Conservation (phyloP, 257 asterid species). For the Solanum lycopersicoides region DNA sequence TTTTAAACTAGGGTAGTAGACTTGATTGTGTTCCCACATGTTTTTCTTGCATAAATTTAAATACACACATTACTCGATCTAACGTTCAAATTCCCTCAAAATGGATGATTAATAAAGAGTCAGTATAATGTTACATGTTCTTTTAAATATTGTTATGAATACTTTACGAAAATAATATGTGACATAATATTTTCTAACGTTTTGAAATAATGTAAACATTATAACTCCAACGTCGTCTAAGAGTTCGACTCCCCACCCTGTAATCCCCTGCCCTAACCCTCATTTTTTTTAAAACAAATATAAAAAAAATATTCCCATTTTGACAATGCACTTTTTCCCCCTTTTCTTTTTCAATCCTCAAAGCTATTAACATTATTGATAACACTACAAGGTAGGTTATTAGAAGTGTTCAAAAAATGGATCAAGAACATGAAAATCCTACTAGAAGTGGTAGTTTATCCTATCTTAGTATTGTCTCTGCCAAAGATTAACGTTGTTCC, state of each 20-base stretch:
- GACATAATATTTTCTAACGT: neutral
- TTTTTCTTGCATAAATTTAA: neutral
- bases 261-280: neutral
- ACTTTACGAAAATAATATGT: neutral
- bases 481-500: constrained; percentile 78
- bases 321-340: neutral
- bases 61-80: neutral
- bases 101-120: neutral
- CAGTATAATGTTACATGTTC: neutral
- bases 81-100: neutral
- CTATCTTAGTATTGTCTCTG: constrained; percentile 71
- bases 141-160: neutral
- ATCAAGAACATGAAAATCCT: neutral
- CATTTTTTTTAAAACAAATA: too few species aligned
- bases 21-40: neutral
- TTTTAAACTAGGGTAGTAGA: neutral
- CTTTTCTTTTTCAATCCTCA: neutral
- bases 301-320: neutral
- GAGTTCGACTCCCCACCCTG: too few species aligned
- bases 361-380: neutral
- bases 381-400: neutral
- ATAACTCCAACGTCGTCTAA: too few species aligned
- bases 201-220: neutral
- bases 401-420: neutral
- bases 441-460: constrained; percentile 1